phyloP scores from a whole-genome alignment of 192 early-diverging fungal genomes.

The Thamnidium elegans region DNA sequence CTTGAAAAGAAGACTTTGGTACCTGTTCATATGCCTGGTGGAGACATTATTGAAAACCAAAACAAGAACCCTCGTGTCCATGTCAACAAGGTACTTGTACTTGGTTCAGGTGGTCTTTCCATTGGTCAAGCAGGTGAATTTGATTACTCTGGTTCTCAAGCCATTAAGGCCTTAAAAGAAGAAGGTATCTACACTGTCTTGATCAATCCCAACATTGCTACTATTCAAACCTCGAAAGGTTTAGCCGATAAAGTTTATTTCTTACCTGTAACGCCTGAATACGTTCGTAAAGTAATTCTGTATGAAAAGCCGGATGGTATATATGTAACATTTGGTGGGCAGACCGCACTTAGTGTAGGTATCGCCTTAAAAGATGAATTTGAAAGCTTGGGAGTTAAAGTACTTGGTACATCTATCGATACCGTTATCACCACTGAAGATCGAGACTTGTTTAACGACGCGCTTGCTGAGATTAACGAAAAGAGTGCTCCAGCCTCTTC shows the following conservation, averaged over 20 bases:
- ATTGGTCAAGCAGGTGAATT: slow-evolving; percentile 99
- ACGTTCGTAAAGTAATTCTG: slow-evolving; percentile 91
- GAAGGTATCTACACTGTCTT: slow-evolving; percentile 96
- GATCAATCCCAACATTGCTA: slow-evolving; percentile 99
- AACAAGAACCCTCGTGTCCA: slow-evolving; percentile 51
- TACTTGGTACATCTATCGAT: slow-evolving; percentile 92
- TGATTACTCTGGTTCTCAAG: slow-evolving; percentile 96
- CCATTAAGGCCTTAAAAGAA: slow-evolving; percentile 98
- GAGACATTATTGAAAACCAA: slow-evolving; percentile 41
- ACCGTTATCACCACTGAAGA: slow-evolving; percentile 98
- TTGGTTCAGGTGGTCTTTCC: slow-evolving; percentile 95
- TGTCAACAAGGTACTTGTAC: slow-evolving; percentile 90
- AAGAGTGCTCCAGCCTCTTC: slow-evolving; percentile 88
- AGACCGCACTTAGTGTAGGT: slow-evolving; percentile 97
- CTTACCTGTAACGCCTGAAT: slow-evolving; percentile 92
- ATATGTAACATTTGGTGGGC: slow-evolving; percentile 97
- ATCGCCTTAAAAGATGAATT: slow-evolving; percentile 94
- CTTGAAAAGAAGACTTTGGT: slow-evolving; percentile 64
- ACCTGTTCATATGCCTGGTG: slow-evolving; percentile 69
- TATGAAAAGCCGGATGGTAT: slow-evolving; percentile 98
- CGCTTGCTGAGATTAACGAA: slow-evolving; percentile 85
- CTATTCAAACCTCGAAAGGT: slow-evolving; percentile 97
- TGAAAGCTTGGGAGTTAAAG: slow-evolving; percentile 81
- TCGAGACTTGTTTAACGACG: slow-evolving; percentile 88
- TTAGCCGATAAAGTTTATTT: slow-evolving; percentile 98